A percentile compares a stretch with the other conserved stretches of the same genome.
phyloP scores from a whole-genome alignment of 768 basidiomycete species.

The Xerocomus spinulosus region DNA sequence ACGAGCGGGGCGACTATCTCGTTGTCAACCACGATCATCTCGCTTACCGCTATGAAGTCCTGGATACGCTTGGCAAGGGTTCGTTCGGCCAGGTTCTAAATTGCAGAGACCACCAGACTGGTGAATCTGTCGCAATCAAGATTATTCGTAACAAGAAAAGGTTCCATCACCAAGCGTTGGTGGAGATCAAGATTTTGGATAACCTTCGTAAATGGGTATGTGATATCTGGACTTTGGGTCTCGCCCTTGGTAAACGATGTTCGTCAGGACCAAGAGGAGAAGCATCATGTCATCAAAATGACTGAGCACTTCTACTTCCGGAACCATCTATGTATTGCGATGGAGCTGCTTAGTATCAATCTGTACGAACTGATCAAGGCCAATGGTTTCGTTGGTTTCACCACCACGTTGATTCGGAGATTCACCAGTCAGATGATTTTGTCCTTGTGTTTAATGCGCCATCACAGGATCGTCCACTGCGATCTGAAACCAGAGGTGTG shows the following conservation, averaged over 20 bases:
- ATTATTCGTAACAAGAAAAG: slow-evolving; percentile 99
- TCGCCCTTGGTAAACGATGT: neutral
- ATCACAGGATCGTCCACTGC: slow-evolving; percentile 97
- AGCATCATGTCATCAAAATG: slow-evolving; percentile 97
- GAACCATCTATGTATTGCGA: slow-evolving; percentile 95
- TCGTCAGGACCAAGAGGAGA: slow-evolving; percentile 90
- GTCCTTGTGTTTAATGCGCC: slow-evolving; percentile 88
- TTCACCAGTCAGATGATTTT: slow-evolving; percentile 95
- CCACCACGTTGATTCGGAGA: slow-evolving; percentile 88
- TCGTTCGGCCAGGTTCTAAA: slow-evolving; percentile 97
- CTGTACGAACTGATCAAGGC: slow-evolving; percentile 99
- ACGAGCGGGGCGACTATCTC: slow-evolving; percentile 95
- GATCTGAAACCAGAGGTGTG: slow-evolving; percentile 96
- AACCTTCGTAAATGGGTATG: slow-evolving; percentile 95
- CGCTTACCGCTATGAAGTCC: slow-evolving; percentile 93
- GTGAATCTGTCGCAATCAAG: slow-evolving; percentile 96
- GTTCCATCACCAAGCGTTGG: slow-evolving; percentile 95
- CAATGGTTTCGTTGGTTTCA: slow-evolving; percentile 97
- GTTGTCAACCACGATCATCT: slow-evolving; percentile 90
- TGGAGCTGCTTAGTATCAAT: slow-evolving; percentile 97
- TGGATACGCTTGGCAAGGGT: slow-evolving; percentile 92
- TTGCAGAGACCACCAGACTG: slow-evolving; percentile 93
- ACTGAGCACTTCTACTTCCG: slow-evolving; percentile 98
- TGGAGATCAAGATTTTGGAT: slow-evolving; percentile 98
- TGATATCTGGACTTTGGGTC: slow-evolving; percentile 7